Percentiles rank a stretch among this genome's conserved stretches.
Conservation (phyloP, 225 moss, liverwort and hornwort genomes). For the Thuidium tamariscinum region DNA sequence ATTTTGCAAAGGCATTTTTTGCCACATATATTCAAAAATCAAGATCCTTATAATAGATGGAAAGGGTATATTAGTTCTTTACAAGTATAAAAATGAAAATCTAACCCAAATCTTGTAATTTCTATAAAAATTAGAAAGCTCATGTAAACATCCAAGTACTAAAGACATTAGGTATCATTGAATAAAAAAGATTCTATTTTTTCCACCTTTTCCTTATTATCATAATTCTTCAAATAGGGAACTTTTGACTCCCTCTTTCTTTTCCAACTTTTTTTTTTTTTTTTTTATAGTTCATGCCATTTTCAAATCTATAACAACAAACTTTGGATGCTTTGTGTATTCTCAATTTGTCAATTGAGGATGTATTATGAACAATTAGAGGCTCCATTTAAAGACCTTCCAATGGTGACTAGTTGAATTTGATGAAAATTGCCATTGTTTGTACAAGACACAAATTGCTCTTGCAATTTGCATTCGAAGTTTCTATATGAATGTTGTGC, state of each 20-base stretch:
- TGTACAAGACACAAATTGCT: too few species aligned
- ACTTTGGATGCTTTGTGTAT: not conserved
- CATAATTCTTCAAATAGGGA: not conserved
- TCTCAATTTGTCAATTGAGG: not conserved
- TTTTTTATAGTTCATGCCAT: not conserved
- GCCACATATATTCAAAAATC: too few species aligned
- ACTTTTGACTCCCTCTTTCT: not conserved
- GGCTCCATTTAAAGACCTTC: not conserved
- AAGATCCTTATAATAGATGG: too few species aligned
- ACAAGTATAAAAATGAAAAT: not conserved
- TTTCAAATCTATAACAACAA: not conserved
- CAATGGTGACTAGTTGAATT: not conserved
- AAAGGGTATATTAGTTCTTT: not conserved
- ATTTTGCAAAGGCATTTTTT: too few species aligned
- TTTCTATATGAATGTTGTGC: not conserved
- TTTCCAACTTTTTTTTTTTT: not conserved
- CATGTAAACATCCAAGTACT: not conserved
- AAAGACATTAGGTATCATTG: not conserved
- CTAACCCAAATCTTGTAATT: not conserved
- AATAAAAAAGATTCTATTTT: not conserved
- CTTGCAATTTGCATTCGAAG: not conserved
- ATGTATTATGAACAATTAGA: accelerated
- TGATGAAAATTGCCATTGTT: not conserved
- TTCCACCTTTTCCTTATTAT: not conserved
- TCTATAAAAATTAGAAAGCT: not conserved